Evolutionary conservation across 2,329 filamentous ascomycete species (phyloP).

Genomic region (Diplodia scrobiculata): DNA sequence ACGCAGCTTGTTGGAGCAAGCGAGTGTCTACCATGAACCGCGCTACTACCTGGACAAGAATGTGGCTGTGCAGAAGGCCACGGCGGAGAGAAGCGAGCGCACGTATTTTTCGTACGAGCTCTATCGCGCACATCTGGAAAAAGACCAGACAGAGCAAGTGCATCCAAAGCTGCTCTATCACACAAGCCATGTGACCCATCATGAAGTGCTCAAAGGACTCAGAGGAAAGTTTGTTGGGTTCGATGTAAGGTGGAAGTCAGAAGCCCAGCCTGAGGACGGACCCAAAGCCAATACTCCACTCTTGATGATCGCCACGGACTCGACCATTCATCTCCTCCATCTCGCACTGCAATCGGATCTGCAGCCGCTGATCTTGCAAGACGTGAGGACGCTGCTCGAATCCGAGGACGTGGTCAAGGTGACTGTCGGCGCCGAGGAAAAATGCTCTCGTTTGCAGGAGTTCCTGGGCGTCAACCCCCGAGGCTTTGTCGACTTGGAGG

Average conservation of each 20-base stretch:
- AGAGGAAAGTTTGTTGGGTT: slow-evolving; percentile 67
- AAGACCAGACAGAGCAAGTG: neutral
- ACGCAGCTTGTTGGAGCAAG: neutral
- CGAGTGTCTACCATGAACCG: neutral
- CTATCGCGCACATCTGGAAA: neutral
- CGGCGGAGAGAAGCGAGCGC: neutral
- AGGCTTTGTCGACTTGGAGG: slow-evolving; percentile 70
- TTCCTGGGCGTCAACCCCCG: slow-evolving; percentile 64
- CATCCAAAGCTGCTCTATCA: neutral
- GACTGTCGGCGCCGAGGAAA: slow-evolving; percentile 74
- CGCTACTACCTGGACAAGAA: neutral
- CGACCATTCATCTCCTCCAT: slow-evolving; percentile 79
- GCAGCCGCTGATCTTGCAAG: slow-evolving; percentile 58
- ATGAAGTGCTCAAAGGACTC: neutral
- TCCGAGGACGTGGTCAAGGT: slow-evolving; percentile 69
- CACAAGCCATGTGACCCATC: neutral
- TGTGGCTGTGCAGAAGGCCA: no score
- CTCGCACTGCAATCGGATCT: slow-evolving; percentile 56
- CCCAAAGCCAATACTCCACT: slow-evolving; percentile 73
- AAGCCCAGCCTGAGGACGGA: slow-evolving; percentile 51
- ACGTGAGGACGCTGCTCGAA: slow-evolving; percentile 72
- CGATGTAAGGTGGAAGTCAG: slow-evolving; percentile 78
- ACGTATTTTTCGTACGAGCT: neutral
- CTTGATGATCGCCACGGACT: slow-evolving; percentile 77
- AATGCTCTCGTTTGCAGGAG: slow-evolving; percentile 66